phyloP scores from a whole-genome alignment of 257 asterid species.

The Anisodus acutangulus region DNA sequence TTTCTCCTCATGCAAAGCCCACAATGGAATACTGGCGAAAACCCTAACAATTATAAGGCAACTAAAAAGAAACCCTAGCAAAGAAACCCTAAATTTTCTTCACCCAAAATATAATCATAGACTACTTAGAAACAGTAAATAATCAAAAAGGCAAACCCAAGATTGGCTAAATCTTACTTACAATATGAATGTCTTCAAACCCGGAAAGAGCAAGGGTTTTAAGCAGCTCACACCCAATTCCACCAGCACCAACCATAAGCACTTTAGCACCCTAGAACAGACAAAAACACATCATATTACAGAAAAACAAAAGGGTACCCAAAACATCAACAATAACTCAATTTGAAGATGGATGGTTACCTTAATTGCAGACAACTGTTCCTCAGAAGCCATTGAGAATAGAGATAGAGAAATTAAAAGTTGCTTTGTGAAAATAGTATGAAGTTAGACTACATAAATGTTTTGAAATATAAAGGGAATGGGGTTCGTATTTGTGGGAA shows the following conservation, averaged over 20 bases:
- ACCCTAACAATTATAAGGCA: background rate
- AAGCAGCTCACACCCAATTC: conserved; percentile 94
- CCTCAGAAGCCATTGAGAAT: conserved; percentile 65
- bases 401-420: conserved; percentile 21
- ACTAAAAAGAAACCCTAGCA: conserved; percentile 43
- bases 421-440: background rate
- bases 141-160: background rate
- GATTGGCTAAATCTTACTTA: conserved; percentile 45
- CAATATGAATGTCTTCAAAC: conserved; percentile 85
- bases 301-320: background rate
- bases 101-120: conserved; percentile 23
- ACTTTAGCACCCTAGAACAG: conserved; percentile 75
- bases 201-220: conserved; percentile 98
- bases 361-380: conserved; percentile 67
- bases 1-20: background rate
- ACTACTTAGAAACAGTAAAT: background rate
- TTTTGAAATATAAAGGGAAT: background rate
- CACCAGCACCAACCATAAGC: conserved; percentile 99
- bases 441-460: conserved; percentile 30
- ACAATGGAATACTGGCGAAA: background rate
- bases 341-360: conserved; percentile 32
- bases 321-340: conserved; percentile 4
- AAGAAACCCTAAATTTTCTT: conserved; percentile 37
- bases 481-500: background rate
- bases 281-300: background rate